phyloP scores from a whole-genome alignment of 768 basidiomycete genomes.

The Porpolomopsis calyptriformis region DNA sequence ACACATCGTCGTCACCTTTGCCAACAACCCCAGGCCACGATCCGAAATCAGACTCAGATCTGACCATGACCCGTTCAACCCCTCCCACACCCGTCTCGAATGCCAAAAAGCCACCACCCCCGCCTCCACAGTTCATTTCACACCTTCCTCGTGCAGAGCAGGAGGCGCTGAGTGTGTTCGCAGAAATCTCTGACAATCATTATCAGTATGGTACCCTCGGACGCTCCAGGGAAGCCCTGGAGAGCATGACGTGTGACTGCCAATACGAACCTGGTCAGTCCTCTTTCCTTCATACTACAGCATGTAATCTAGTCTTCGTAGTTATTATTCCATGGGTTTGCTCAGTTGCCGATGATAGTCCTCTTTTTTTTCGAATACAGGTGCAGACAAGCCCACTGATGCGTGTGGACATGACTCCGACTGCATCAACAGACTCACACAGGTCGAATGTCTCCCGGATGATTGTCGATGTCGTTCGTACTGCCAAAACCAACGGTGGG shows the following conservation, averaged over 20 bases:
- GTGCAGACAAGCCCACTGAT: constrained; percentile 42
- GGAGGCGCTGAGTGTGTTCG: constrained; percentile 62
- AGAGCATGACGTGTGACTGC: constrained; percentile 96
- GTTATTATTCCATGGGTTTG: neutral
- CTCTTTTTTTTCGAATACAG: constrained; percentile 29
- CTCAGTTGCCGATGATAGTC: constrained; percentile 1
- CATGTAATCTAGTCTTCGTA: constrained; percentile 3
- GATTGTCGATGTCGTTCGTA: constrained; percentile 76
- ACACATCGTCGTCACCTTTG: neutral
- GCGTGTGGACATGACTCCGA: constrained; percentile 85
- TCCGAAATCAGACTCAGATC: neutral
- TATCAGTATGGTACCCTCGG: constrained; percentile 86
- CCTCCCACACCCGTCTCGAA: constrained; percentile 9
- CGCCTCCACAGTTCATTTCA: constrained; percentile 59
- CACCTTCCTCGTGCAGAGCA: constrained; percentile 70
- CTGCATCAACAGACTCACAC: constrained; percentile 95
- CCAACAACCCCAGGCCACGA: neutral
- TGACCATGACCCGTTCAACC: neutral
- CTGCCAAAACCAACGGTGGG: constrained; percentile 91
- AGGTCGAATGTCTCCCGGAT: constrained; percentile 86
- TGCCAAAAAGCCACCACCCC: constrained; percentile 27
- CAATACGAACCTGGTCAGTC: constrained; percentile 70
- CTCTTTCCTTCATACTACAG: constrained; percentile 1
- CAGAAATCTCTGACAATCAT: constrained; percentile 62
- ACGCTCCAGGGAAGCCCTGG: constrained; percentile 76